Conservation (phyloP, 331 rosid genomes). For the Quercus tomentella region DNA sequence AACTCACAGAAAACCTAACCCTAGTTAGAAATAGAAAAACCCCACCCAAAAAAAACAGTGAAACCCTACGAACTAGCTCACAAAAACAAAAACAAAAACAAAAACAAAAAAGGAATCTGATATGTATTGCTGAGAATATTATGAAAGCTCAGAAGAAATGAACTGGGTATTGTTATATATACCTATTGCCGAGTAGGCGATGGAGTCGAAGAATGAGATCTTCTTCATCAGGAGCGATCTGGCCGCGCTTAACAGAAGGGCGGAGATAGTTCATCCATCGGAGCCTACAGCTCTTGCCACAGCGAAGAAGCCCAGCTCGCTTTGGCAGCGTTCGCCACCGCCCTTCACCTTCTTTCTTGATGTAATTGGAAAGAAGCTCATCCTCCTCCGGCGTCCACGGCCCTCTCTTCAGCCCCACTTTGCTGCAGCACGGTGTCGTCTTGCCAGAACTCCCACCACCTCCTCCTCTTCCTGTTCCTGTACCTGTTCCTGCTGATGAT, state of each 20-base stretch:
- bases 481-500: neutral
- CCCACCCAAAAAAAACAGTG: neutral
- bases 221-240: slow-evolving; percentile 84
- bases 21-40: neutral
- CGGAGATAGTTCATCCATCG: slow-evolving; percentile 98
- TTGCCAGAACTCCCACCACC: neutral
- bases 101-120: too few species aligned
- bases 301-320: slow-evolving; percentile 72
- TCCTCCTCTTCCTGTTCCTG: neutral
- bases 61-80: neutral
- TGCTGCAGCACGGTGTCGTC: slow-evolving; percentile 54
- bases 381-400: slow-evolving; percentile 91
- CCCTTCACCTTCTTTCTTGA: slow-evolving; percentile 74
- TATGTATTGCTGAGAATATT: too few species aligned
- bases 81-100: too few species aligned
- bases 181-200: slow-evolving; percentile 91
- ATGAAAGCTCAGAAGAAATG: neutral
- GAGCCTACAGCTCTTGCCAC: slow-evolving; percentile 93
- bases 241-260: slow-evolving; percentile 84
- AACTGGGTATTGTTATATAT: too few species aligned
- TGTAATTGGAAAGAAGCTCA: slow-evolving; percentile 42
- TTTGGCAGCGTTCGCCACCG: slow-evolving; percentile 81
- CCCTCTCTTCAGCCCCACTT: slow-evolving; percentile 73
- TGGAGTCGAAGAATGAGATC: slow-evolving; percentile 94
- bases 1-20: neutral